phyloP scores from a whole-genome alignment of 495 filamentous ascomycete genomes.

The Xylaria bambusicola region DNA sequence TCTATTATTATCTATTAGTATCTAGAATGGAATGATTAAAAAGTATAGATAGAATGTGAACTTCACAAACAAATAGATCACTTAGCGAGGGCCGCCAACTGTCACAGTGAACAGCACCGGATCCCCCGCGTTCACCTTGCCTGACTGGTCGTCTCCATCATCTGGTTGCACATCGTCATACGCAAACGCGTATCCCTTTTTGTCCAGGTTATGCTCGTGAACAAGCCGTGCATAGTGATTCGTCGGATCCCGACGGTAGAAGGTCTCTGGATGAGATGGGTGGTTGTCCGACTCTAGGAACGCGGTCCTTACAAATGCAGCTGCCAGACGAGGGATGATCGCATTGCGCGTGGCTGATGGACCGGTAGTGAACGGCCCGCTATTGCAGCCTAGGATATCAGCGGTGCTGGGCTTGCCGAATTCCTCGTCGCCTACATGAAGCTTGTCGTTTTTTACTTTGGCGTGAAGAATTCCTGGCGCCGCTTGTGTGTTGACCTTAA shows the following conservation, averaged over 20 bases:
- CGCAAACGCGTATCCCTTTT: constrained; percentile 75
- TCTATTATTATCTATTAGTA: background rate
- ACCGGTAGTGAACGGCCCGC: constrained; percentile 65
- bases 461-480: constrained; percentile 34
- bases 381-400: constrained; percentile 74
- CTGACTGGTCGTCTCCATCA: constrained; percentile 64
- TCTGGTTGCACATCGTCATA: constrained; percentile 75
- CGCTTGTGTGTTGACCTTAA: constrained; percentile 47
- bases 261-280: constrained; percentile 54
- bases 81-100: constrained; percentile 56
- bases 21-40: background rate
- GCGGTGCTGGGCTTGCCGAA: constrained; percentile 62
- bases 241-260: constrained; percentile 60
- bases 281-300: constrained; percentile 52
- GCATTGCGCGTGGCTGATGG: constrained; percentile 61
- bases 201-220: constrained; percentile 65
- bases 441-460: constrained; percentile 22
- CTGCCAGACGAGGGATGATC: constrained; percentile 62
- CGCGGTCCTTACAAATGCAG: constrained; percentile 69
- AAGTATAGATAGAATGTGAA: background rate
- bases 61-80: background rate
- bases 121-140: constrained; percentile 62
- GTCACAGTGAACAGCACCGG: constrained; percentile 65
- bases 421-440: constrained; percentile 45
- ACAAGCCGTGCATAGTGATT: constrained; percentile 75